phyloP scores from a whole-genome alignment of 495 filamentous ascomycete genomes.

The Chaetomium fimeti region DNA sequence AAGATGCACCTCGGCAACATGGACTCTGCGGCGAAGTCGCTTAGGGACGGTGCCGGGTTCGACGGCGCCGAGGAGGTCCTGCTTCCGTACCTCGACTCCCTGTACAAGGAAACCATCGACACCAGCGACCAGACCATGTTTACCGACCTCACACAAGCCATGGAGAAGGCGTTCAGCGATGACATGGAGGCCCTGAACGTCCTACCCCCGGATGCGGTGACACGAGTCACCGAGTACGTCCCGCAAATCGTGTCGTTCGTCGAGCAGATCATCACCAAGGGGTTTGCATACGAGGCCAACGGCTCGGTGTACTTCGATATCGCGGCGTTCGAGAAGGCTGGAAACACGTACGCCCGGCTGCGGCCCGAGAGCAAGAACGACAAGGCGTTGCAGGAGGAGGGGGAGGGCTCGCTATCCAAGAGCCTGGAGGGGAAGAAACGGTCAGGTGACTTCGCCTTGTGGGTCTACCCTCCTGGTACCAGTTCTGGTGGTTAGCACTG shows the following conservation, averaged over 20 bases:
- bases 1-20: conserved; percentile 92
- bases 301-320: conserved; percentile 97
- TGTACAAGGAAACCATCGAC: conserved; percentile 72
- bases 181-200: conserved; percentile 89
- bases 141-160: conserved; percentile 74
- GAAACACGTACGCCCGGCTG: conserved; percentile 80
- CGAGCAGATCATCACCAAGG: conserved; percentile 74
- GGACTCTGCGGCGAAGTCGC: conserved; percentile 57
- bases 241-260: conserved; percentile 71
- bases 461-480: not conserved
- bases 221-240: conserved; percentile 86
- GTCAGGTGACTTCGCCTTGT: conserved; percentile 78
- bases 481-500: not conserved
- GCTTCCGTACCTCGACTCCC: conserved; percentile 77
- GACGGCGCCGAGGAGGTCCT: conserved; percentile 64
- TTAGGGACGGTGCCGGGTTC: conserved; percentile 48
- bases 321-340: conserved; percentile 74
- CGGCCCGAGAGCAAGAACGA: conserved; percentile 86
- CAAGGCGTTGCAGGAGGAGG: conserved; percentile 78
- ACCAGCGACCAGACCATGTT: conserved; percentile 68
- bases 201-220: conserved; percentile 74
- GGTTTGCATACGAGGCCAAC: conserved; percentile 81
- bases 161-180: conserved; percentile 76
- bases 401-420: conserved; percentile 80
- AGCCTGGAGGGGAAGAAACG: conserved; percentile 65